Conservation (phyloP, 164 flowering plant genomes). For the Aristolochia contorta region DNA sequence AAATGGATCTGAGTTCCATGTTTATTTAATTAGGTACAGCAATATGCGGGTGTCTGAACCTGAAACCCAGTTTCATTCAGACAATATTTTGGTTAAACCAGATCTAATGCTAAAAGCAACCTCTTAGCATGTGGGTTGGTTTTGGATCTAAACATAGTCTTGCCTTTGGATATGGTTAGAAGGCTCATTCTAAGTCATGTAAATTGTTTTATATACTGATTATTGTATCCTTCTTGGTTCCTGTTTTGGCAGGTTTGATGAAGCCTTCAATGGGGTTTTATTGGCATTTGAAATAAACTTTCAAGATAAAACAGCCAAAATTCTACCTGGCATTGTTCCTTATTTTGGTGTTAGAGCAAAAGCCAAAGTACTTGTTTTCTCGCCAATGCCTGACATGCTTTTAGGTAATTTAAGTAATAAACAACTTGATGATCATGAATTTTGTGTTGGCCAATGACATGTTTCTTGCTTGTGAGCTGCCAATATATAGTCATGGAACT, state of each 20-base stretch:
- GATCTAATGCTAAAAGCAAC: too few relatives aligned
- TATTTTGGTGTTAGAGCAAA: slow-evolving; percentile 52
- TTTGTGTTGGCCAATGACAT: not conserved
- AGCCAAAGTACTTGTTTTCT: slow-evolving; percentile 52
- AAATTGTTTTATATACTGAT: too few relatives aligned
- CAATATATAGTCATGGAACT: not conserved
- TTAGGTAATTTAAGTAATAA: slow-evolving; percentile 40
- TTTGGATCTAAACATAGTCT: too few relatives aligned
- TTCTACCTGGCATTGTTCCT: slow-evolving; percentile 54
- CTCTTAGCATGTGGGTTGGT: too few relatives aligned
- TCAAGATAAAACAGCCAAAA: slow-evolving; percentile 28
- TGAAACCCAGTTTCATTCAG: too few relatives aligned
- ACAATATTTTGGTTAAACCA: too few relatives aligned
- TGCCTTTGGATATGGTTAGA: too few relatives aligned
- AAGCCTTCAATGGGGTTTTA: slow-evolving; percentile 67
- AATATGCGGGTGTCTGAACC: too few relatives aligned
- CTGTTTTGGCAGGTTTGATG: slow-evolving; percentile 44
- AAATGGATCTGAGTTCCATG: too few relatives aligned
- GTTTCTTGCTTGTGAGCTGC: not conserved
- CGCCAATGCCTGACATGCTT: slow-evolving; percentile 70
- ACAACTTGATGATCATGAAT: not conserved
- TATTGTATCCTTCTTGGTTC: too few relatives aligned
- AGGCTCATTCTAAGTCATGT: too few relatives aligned
- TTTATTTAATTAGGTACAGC: too few relatives aligned
- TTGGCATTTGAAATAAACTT: slow-evolving; percentile 49